Percentiles rank a stretch among this genome's conserved stretches.
Conservation (phyloP, 2,329 filamentous ascomycete species). For the Purpureocillium lavendulum region DNA sequence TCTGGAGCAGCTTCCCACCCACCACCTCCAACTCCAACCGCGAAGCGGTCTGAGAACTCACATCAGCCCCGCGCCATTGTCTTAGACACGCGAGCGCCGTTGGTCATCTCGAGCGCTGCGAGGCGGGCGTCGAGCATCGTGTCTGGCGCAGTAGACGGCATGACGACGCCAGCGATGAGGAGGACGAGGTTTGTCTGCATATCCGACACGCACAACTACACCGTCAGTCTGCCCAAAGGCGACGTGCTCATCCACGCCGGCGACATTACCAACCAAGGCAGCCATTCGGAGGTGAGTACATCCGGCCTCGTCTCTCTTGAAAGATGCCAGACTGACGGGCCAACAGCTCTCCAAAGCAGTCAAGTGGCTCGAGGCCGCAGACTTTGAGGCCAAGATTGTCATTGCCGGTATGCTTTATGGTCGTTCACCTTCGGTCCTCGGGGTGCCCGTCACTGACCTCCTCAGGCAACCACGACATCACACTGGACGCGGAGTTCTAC, state of each 20-base stretch:
- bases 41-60: too few relatives aligned
- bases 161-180: slow-evolving; percentile 17
- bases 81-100: too few relatives aligned
- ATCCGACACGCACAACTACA: slow-evolving; percentile 67
- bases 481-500: slow-evolving; percentile 58
- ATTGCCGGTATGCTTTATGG: slow-evolving; percentile 47
- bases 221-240: slow-evolving; percentile 57
- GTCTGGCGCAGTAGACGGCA: too few relatives aligned
- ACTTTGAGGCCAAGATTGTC: slow-evolving; percentile 64
- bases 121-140: too few relatives aligned
- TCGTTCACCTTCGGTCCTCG: slow-evolving; percentile 5
- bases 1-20: too few relatives aligned
- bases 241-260: slow-evolving; percentile 72
- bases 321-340: too few relatives aligned
- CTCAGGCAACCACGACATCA: slow-evolving; percentile 67
- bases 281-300: slow-evolving; percentile 37
- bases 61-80: too few relatives aligned
- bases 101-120: too few relatives aligned
- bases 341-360: slow-evolving; percentile 52
- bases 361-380: slow-evolving; percentile 57
- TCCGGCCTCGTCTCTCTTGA: not conserved
- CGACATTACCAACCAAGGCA: slow-evolving; percentile 68
- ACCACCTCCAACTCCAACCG: too few relatives aligned
- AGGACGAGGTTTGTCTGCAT: slow-evolving; percentile 64
- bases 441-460: slow-evolving; percentile 1